Percentiles rank a stretch among this genome's conserved stretches.
These are phyloP conservation scores for Gastrodia elata DNA, from an alignment of 106 monocot species.

Conservation along the genomic window DNA sequence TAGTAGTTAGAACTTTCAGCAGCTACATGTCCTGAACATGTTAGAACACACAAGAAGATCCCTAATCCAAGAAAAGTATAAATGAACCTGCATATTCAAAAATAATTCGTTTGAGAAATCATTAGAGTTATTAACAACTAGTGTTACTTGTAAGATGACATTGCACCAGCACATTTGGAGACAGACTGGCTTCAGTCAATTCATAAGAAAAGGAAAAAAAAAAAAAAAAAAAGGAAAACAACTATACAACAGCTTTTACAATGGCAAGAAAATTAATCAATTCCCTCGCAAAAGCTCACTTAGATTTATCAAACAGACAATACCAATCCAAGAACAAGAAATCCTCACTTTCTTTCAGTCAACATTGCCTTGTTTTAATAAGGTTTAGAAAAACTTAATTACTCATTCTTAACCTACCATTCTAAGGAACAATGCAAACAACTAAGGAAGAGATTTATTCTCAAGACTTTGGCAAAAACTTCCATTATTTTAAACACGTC, in stretches of 20 bases:
- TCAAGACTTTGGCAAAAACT: no score
- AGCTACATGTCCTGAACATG: conserved; percentile 55
- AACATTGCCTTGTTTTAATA: no score
- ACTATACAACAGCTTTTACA: no score
- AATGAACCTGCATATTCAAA: conserved; percentile 42
- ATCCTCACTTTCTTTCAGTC: no score
- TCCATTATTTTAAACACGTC: no score
- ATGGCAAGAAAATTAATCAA: not conserved
- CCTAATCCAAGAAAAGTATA: conserved; percentile 44
- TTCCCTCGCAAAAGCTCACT: not conserved
- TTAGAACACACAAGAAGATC: conserved; percentile 35
- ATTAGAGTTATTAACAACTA: not conserved
- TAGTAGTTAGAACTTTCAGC: conserved; percentile 48
- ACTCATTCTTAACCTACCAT: no score
- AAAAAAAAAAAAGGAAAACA: no score
- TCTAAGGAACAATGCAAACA: no score
- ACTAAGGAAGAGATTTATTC: no score
- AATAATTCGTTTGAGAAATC: not conserved
- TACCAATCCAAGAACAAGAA: no score
- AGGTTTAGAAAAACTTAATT: no score
- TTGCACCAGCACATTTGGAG: not conserved
- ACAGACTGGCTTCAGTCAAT: not conserved
- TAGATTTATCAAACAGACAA: not conserved
- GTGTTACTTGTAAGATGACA: not conserved
- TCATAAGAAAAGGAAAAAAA: no score